Base-by-base conservation (phyloP, 2,329 filamentous ascomycete genomes). In the Fusarium buharicum region DNA sequence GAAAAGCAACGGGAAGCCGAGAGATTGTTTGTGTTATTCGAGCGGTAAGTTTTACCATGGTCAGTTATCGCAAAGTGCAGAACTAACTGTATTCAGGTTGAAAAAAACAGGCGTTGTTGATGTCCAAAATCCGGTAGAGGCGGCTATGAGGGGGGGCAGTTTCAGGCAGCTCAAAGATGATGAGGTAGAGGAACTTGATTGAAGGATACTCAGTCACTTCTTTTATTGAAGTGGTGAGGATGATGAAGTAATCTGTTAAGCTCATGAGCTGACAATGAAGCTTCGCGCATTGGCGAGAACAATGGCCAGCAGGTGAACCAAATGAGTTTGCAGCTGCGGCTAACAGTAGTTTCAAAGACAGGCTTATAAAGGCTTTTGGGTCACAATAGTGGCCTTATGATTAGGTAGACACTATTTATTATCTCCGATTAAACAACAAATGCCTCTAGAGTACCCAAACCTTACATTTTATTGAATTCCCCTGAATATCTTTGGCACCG, bases 1-100 rank as follows among this genome's bases (percentile, higher is more conserved):
- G 94, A 98, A 78, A 97, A 94, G 75, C 91, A 97, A 75, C 83
- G 91, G 55, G 95, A 99, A 73, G 94, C 93, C 0, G 94, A 97
- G 76, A 85, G 87, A 53, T 76, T 97, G 1, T 97, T 96, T 77
- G 92, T 97, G 12, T 79, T 97, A 4, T 97, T 97, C 76, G 93
- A 97, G 76, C 84, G 91, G 89, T 90, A 78, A 62, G 78, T 64
- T 9, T 16, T 22, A 13, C 27, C 17, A 17, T 12, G 13, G 6
- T 13, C 14, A 2, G 16, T 18, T 13, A 4, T 16, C 30, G 14
- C 28, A 9, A 24, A 39, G 18, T 6, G 33, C 16, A 27, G 24
- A 41, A 22, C 60, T 75, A 58, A 74, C 51, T 16, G 11, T 10
- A 16, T 18, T 5, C 46, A 84, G 82, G 59, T 78, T 95, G 38